phyloP scores from a whole-genome alignment of 1,284 basidiomycete species.

The Cryptococcus sp. region DNA sequence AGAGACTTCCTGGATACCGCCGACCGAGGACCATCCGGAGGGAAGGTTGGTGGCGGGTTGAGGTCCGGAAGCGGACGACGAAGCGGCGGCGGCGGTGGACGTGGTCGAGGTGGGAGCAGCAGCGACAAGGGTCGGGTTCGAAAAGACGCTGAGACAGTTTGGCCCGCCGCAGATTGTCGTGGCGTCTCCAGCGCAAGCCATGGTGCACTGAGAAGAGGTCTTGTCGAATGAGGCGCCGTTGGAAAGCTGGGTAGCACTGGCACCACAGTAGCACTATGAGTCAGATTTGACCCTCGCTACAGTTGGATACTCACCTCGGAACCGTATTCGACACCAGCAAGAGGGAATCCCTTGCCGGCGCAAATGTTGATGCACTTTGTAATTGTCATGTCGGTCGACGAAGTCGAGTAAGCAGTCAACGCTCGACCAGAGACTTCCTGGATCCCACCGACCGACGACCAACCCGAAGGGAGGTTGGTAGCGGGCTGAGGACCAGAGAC shows the following conservation, averaged over 20 bases:
- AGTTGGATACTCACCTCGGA: too few species aligned
- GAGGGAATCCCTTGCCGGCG: slow-evolving; percentile 1
- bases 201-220: slow-evolving; percentile 14
- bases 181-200: slow-evolving; percentile 25
- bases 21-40: slow-evolving; percentile 13
- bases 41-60: slow-evolving; percentile 3
- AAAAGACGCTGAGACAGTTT: background rate
- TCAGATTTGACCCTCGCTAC: too few species aligned
- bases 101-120: slow-evolving; percentile 2
- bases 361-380: slow-evolving; percentile 18
- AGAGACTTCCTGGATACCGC: slow-evolving; percentile 7
- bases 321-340: slow-evolving; percentile 17
- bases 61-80: background rate
- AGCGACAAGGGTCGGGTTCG: slow-evolving; percentile 29
- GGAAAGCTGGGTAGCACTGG: slow-evolving; percentile 4
- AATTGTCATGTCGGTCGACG: slow-evolving; percentile 15
- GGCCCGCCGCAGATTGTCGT: slow-evolving; percentile 12
- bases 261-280: slow-evolving; percentile 38
- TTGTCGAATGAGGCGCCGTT: slow-evolving; percentile 6
- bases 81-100: slow-evolving; percentile 1
- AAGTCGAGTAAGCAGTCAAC: background rate
- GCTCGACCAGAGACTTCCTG: slow-evolving; percentile 7
- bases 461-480: slow-evolving; percentile 6
- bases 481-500: slow-evolving; percentile 1
- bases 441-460: slow-evolving; percentile 11